Evolutionary conservation across 2,329 filamentous ascomycete genomes (phyloP).

Genomic region (Calonectria hongkongensis): DNA sequence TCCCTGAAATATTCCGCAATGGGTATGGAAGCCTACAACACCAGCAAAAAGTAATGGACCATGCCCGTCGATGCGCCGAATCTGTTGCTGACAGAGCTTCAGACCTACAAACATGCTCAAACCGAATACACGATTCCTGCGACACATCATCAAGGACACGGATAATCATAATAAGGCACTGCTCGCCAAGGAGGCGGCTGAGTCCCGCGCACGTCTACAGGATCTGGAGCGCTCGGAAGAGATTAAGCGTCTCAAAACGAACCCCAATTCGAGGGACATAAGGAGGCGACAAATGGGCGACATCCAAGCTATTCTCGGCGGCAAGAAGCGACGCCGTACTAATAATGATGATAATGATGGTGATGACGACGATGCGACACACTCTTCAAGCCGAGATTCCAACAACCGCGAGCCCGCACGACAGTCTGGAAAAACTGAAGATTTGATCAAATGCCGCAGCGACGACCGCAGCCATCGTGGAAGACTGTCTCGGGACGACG

Average conservation of each 20-base stretch:
- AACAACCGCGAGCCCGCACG: slow-evolving; percentile 37
- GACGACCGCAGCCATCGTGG: slow-evolving; percentile 50
- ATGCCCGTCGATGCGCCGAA: slow-evolving; percentile 32
- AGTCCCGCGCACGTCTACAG: slow-evolving; percentile 82
- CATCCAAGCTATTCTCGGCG: slow-evolving; percentile 75
- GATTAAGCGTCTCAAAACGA: slow-evolving; percentile 64
- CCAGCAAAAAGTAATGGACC: slow-evolving; percentile 67
- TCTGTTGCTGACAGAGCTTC: slow-evolving; percentile 50
- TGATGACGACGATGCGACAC: slow-evolving; percentile 46
- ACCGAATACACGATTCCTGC: slow-evolving; percentile 92
- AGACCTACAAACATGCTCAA: slow-evolving; percentile 84
- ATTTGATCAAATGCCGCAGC: slow-evolving; percentile 49
- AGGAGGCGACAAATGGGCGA: slow-evolving; percentile 75
- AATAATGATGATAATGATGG: slow-evolving; percentile 49
- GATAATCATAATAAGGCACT: slow-evolving; percentile 92
- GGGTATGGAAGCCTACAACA: slow-evolving; percentile 80
- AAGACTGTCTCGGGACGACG: slow-evolving; percentile 51
- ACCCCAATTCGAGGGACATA: slow-evolving; percentile 70
- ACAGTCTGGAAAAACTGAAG: slow-evolving; percentile 41
- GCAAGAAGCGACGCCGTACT: slow-evolving; percentile 60
- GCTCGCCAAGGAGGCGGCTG: slow-evolving; percentile 87
- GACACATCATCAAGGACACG: slow-evolving; percentile 90
- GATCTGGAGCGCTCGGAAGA: slow-evolving; percentile 72
- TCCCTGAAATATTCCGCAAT: slow-evolving; percentile 84
- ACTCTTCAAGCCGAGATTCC: slow-evolving; percentile 45